Evolutionary conservation across 208 protist species (phyloP).

Genomic region (Leishmania braziliensis): DNA sequence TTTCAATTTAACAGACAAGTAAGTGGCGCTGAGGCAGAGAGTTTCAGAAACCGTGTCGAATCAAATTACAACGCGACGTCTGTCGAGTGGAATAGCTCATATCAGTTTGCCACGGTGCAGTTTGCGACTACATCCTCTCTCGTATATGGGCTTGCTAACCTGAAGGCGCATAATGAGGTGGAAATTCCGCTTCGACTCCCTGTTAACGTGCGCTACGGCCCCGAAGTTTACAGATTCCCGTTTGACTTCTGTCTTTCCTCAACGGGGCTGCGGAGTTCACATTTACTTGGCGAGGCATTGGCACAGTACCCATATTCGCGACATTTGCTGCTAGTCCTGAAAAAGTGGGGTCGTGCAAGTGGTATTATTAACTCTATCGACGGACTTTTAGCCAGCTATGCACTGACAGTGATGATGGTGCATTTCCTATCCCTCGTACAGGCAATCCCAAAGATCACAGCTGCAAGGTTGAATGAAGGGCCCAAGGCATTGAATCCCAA

Average conservation of each 20-base stretch:
- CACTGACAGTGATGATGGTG: constrained; percentile 83
- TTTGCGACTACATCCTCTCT: constrained; percentile 70
- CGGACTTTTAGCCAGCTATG: constrained; percentile 88
- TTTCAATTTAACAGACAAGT: constrained; percentile 84
- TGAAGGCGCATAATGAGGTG: constrained; percentile 68
- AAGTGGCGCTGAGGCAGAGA: constrained; percentile 40
- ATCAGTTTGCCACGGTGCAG: constrained; percentile 78
- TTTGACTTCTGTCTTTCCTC: constrained; percentile 92
- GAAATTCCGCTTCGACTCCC: constrained; percentile 84
- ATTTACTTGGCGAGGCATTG: constrained; percentile 74
- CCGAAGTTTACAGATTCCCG: constrained; percentile 85
- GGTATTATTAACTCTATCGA: constrained; percentile 88
- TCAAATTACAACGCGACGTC: constrained; percentile 66
- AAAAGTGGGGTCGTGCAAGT: constrained; percentile 85
- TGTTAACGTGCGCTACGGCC: constrained; percentile 75
- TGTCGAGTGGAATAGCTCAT: constrained; percentile 77
- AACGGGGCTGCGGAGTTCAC: constrained; percentile 82
- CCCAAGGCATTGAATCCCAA: constrained; percentile 55
- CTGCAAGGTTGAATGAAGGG: constrained; percentile 41
- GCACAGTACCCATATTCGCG: constrained; percentile 70
- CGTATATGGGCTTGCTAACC: constrained; percentile 67
- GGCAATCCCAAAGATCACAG: constrained; percentile 58
- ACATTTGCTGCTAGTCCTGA: constrained; percentile 81
- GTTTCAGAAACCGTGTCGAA: constrained; percentile 51
- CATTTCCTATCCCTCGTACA: constrained; percentile 79